Conservation (phyloP, 2,329 filamentous ascomycete genomes). For the Phialophora macrospora region DNA sequence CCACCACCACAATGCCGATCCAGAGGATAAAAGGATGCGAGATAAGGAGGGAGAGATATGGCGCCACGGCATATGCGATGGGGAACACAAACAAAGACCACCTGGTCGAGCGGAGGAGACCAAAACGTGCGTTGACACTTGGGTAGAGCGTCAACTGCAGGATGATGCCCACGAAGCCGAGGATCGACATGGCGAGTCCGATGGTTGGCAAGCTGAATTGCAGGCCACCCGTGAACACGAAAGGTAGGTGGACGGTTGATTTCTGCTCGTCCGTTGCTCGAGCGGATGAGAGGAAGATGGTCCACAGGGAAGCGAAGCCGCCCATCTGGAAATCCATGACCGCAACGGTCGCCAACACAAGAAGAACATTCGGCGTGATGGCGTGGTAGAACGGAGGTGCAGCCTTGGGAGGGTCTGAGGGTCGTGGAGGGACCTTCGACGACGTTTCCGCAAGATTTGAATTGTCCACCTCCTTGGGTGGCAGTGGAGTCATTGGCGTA, state of each 20-base stretch:
- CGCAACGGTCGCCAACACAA: constrained; percentile 65
- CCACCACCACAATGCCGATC: constrained; percentile 67
- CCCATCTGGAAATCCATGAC: constrained; percentile 74
- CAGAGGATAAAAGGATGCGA: constrained; percentile 62
- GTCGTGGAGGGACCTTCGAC: constrained; percentile 6
- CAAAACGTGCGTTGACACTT: constrained; percentile 67
- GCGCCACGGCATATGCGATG: constrained; percentile 70
- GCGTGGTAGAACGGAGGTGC: constrained; percentile 54
- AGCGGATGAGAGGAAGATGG: constrained; percentile 76
- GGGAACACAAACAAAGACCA: constrained; percentile 72
- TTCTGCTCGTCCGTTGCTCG: constrained; percentile 56
- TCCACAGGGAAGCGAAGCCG: constrained; percentile 77
- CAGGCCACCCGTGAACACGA: constrained; percentile 70
- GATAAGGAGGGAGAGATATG: constrained; percentile 72
- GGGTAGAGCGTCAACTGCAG: constrained; percentile 76
- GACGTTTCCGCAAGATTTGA: constrained; percentile 45
- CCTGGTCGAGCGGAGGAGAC: constrained; percentile 70
- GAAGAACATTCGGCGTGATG: constrained; percentile 62
- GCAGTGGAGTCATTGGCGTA: constrained; percentile 26
- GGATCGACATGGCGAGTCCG: constrained; percentile 73
- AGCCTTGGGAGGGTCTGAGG: constrained; percentile 13
- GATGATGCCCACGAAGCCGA: constrained; percentile 73
- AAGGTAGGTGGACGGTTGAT: constrained; percentile 55
- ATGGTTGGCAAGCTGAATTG: constrained; percentile 72
- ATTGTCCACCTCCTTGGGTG: constrained; percentile 31